A percentile compares a stretch with the other conserved stretches of the same genome.
phyloP scores from a whole-genome alignment of 2,329 filamentous ascomycete species.

The Ploettnerulaceae sp. region DNA sequence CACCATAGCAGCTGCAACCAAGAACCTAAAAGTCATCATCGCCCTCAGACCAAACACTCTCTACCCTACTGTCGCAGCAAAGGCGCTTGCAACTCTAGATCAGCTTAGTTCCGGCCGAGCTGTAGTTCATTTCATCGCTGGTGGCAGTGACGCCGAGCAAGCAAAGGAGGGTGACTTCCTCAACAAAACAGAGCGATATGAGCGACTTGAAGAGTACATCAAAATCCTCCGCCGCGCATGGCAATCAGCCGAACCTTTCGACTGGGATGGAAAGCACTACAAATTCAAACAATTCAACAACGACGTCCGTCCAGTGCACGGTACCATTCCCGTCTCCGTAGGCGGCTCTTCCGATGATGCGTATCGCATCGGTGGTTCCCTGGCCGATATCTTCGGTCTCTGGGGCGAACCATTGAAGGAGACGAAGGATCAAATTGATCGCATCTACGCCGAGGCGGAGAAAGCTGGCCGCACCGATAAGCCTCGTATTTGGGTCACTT shows the following conservation, averaged over 20 bases:
- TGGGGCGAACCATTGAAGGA: constrained; percentile 62
- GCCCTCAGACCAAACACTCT: constrained; percentile 57
- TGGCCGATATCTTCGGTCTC: constrained; percentile 58
- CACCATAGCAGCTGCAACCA: constrained; percentile 52
- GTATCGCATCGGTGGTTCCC: constrained; percentile 52
- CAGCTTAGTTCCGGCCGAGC: constrained; percentile 53
- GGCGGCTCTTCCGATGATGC: constrained; percentile 55
- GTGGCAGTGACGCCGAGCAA: constrained; percentile 56
- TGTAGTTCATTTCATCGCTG: constrained; percentile 60
- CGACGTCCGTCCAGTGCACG: constrained; percentile 48
- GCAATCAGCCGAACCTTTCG: constrained; percentile 51
- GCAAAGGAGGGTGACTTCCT: constrained; percentile 56
- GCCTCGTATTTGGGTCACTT: constrained; percentile 59
- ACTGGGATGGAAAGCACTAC: constrained; percentile 57
- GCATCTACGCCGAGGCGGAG: constrained; percentile 54
- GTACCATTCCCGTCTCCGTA: constrained; percentile 52
- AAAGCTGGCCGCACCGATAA: constrained; percentile 51
- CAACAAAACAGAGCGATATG: constrained; percentile 53
- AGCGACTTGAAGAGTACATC: constrained; percentile 56
- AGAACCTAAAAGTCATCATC: constrained; percentile 57
- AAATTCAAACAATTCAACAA: constrained; percentile 55
- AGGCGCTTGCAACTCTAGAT: constrained; percentile 56
- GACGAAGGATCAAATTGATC: constrained; percentile 57
- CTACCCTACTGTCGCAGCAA: constrained; percentile 58
- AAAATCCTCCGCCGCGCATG: constrained; percentile 54